Percentiles rank a stretch among this genome's conserved stretches.
Conservation (phyloP, 768 basidiomycete species). For the Tricholoma saponaceum region DNA sequence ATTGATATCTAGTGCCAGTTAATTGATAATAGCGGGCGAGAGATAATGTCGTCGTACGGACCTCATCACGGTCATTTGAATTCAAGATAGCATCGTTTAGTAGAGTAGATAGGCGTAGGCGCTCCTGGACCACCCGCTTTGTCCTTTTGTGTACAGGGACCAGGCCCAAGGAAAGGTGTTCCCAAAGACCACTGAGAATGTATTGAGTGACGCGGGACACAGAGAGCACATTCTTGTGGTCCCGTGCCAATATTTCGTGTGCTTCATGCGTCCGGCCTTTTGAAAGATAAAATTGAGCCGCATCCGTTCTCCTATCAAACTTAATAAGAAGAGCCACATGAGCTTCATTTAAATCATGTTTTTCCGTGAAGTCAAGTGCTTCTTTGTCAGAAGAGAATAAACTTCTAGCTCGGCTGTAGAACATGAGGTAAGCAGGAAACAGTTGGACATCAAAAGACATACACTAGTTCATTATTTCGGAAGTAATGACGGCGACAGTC, state of each 20-base stretch:
- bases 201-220: conserved; percentile 31
- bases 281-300: conserved; percentile 45
- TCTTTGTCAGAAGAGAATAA: conserved; percentile 52
- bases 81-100: conserved; percentile 12
- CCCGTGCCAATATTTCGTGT: conserved; percentile 38
- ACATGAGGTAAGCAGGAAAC: not conserved
- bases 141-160: conserved; percentile 5
- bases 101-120: conserved; percentile 21
- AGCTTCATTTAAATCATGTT: conserved; percentile 45
- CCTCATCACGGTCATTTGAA: not conserved
- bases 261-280: conserved; percentile 47
- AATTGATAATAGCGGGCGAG: not conserved
- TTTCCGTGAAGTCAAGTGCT: conserved; percentile 50
- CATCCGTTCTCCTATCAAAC: conserved; percentile 39
- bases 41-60: not conserved
- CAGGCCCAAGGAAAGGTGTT: conserved; percentile 35
- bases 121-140: conserved; percentile 4
- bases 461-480: conserved; percentile 32
- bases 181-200: conserved; percentile 44
- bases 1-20: not conserved
- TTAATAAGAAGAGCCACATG: conserved; percentile 40
- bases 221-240: conserved; percentile 22
- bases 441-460: not conserved
- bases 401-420: conserved; percentile 38
- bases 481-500: conserved; percentile 46